phyloP scores from a whole-genome alignment of 2,329 filamentous ascomycete species.

The Penicillium expansum region DNA sequence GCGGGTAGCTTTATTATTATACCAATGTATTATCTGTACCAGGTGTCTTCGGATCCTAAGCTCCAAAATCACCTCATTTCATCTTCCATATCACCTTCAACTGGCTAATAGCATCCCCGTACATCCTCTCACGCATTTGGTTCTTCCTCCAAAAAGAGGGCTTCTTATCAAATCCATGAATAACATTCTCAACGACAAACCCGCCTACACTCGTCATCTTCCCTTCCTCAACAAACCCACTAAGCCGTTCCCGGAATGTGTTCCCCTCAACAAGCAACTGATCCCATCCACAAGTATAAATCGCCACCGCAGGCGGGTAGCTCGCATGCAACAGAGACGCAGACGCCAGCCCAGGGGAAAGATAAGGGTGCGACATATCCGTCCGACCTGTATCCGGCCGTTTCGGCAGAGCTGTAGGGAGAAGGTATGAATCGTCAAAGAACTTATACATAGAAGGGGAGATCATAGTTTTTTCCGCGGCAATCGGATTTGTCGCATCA shows the following conservation, averaged over 20 bases:
- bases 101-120: constrained; percentile 18
- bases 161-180: constrained; percentile 26
- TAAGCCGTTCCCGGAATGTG: constrained; percentile 17
- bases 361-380: constrained; percentile 20
- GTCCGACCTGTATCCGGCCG: background rate
- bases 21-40: no score
- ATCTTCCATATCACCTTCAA: constrained; percentile 19
- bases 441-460: constrained; percentile 9
- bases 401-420: constrained; percentile 8
- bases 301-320: constrained; percentile 15
- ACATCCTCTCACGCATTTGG: constrained; percentile 15
- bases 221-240: constrained; percentile 10
- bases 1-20: no score
- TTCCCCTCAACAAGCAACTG: constrained; percentile 23
- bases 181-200: constrained; percentile 13
- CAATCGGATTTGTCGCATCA: constrained; percentile 18
- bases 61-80: background rate
- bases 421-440: constrained; percentile 21
- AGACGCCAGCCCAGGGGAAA: constrained; percentile 20
- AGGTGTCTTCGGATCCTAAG: background rate
- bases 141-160: constrained; percentile 17
- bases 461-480: constrained; percentile 11
- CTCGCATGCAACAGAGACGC: constrained; percentile 7
- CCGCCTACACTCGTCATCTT: constrained; percentile 16
- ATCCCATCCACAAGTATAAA: constrained; percentile 26